A percentile compares a stretch with the other conserved stretches of the same genome.
Conservation (phyloP, 2,329 filamentous ascomycete species). For the Fusarium pseudocircinatum region DNA sequence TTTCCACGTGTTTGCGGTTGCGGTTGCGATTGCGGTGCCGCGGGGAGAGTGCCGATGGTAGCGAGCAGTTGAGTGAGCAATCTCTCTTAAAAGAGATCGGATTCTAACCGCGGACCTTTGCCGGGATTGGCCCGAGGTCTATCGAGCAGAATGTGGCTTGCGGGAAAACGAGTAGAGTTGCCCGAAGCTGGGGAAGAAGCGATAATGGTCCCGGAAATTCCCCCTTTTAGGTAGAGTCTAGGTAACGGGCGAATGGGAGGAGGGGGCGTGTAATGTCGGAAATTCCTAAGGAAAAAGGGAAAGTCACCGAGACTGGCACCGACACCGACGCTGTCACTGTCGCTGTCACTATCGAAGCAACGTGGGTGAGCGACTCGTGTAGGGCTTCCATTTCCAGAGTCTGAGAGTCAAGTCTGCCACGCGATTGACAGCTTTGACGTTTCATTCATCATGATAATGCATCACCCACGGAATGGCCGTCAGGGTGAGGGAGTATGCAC, state of each 20-base stretch:
- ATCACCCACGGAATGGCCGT: constrained; percentile 20
- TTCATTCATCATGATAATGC: constrained; percentile 12
- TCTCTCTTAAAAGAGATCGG: background rate
- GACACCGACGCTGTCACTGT: background rate
- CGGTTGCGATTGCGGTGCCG: constrained; percentile 25
- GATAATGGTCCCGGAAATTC: background rate
- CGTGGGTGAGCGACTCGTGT: constrained; percentile 24
- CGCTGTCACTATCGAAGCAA: background rate
- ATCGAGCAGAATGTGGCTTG: background rate
- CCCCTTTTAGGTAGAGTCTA: constrained; percentile 1
- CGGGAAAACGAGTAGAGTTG: background rate
- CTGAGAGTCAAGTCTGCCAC: constrained; percentile 21
- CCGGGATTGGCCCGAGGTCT: constrained; percentile 10
- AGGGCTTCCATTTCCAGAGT: background rate
- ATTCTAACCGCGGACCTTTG: constrained; percentile 3
- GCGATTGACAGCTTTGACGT: constrained; percentile 31
- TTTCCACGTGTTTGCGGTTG: constrained; percentile 31
- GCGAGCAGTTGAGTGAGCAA: background rate
- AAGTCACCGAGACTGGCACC: background rate
- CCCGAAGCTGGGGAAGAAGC: constrained; percentile 20
- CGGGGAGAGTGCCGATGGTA: background rate
- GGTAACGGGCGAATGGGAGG: background rate
- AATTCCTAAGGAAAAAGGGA: background rate
- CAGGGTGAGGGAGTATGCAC: background rate
- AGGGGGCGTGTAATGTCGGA: constrained; percentile 9